Evolutionary conservation across 2,329 filamentous ascomycete genomes (phyloP), one percentile per base, ranked within the genome.

Genomic region (Parafenestella ontariensis): DNA sequence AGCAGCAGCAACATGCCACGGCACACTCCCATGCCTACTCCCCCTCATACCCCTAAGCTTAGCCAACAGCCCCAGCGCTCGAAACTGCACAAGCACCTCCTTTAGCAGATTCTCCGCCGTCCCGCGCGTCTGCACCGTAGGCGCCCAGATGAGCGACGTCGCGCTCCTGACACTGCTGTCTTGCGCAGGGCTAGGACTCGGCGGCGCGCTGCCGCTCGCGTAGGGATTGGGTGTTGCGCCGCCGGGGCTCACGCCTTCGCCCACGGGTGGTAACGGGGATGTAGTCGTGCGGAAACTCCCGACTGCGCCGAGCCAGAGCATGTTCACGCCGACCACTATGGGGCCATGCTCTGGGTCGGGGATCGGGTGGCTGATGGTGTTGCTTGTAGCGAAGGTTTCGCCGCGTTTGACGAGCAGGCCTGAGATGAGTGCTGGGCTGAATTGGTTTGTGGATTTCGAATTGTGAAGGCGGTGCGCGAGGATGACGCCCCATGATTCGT

Each of bases 401-500:
- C 74, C 73, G 39, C 79, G 78, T 56, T 80, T 79, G 55, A 81
- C 71, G 0, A 82, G 62, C 1, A 78, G 68, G 1, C 79, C 79
- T 7, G 73, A 76, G 24, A 79, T 77, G 17, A 80, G 69, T 5
- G 71, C 71, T 13, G 73, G 69, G 24, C 69, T 66, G 63, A 72
- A 71, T 55, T 73, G 67, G 54, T 66, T 64, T 33, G 69, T 67
- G 0, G 72, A 73, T 49, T 71, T 68, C 31, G 69, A 72, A 58
- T 72, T 77, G 67, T 70, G 76, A 0, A 73, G 61, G n/a, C 77
- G 82, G 69, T 91, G 88, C 1, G 85, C 82, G 37, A 90, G 82
- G 15, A 95, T 79, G 5, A 90, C 84, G 18, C 88, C 90, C 88
- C 89, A 94, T 0, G 85, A 89, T 59, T 91, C 89, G 65, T 95